A percentile compares a stretch with the other conserved stretches of the same genome.
phyloP scores from a whole-genome alignment of 139 green algal genomes.

The Astrephomene gubernaculifera region DNA sequence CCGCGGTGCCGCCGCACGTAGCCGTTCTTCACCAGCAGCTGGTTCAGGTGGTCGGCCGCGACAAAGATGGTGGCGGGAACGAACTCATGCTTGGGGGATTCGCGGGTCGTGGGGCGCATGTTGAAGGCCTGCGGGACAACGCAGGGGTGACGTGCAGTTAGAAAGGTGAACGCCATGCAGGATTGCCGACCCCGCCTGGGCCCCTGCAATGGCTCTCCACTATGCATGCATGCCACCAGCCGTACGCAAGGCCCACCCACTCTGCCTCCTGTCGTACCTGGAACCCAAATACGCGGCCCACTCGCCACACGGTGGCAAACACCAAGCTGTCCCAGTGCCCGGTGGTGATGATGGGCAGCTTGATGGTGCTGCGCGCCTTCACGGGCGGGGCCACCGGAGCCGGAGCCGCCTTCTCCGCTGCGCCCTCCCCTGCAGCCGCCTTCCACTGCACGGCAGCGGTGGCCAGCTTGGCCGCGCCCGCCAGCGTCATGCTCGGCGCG shows the following conservation, averaged over 20 bases:
- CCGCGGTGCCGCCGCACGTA: constrained; percentile 57
- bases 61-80: constrained; percentile 69
- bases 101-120: background rate
- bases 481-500: background rate
- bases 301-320: constrained; percentile 31
- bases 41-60: constrained; percentile 70
- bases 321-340: constrained; percentile 43
- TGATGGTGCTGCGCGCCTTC: constrained; percentile 42
- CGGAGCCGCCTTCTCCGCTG: background rate
- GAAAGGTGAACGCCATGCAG: too few relatives aligned
- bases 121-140: constrained; percentile 43
- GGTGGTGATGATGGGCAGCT: constrained; percentile 44
- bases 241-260: too few relatives aligned
- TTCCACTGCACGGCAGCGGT: too few relatives aligned
- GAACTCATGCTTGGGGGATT: constrained; percentile 17
- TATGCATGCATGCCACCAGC: too few relatives aligned
- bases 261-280: constrained; percentile 19
- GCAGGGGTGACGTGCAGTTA: background rate
- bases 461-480: background rate
- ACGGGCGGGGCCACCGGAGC: background rate
- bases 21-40: constrained; percentile 73
- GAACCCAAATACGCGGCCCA: constrained; percentile 38
- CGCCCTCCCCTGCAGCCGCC: background rate
- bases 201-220: too few relatives aligned
- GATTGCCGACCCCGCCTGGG: too few relatives aligned